A percentile compares a stretch with the other conserved stretches of the same genome.
These are phyloP conservation scores for Mucor mucedo DNA, from an alignment of 371 early-diverging fungal species.

Conservation along the genomic window DNA sequence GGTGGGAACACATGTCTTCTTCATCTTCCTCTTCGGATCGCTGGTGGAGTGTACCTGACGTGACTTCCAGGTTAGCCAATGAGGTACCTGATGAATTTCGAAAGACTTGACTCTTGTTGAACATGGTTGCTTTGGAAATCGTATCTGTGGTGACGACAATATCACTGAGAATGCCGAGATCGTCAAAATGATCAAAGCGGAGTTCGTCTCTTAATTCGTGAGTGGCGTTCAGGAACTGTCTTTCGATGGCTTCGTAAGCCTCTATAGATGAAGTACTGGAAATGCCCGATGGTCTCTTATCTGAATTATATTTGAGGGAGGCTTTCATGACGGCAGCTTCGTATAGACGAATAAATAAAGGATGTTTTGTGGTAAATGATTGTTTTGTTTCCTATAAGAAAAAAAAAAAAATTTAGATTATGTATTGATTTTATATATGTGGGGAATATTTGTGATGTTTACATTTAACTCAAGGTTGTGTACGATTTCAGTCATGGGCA, in stretches of 20 bases:
- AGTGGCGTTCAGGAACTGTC: constrained; percentile 32
- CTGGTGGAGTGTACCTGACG: neutral
- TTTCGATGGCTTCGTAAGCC: constrained; percentile 14
- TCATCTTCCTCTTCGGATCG: constrained; percentile 6
- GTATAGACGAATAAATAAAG: constrained; percentile 37
- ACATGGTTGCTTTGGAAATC: constrained; percentile 12
- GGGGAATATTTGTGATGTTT: constrained; percentile 2
- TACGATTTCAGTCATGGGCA: constrained; percentile 41
- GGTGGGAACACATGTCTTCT: neutral
- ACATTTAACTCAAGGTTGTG: constrained; percentile 30
- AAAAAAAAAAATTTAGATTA: too few species aligned
- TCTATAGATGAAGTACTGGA: constrained; percentile 17
- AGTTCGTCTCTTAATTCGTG: constrained; percentile 35
- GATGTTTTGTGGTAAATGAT: constrained; percentile 20
- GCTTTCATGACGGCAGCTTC: constrained; percentile 23
- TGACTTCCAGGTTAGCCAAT: neutral
- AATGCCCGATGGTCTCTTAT: constrained; percentile 17
- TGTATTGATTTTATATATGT: too few species aligned
- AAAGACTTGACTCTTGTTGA: constrained; percentile 4
- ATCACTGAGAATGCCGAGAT: constrained; percentile 47
- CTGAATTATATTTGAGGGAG: constrained; percentile 1
- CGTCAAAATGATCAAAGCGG: constrained; percentile 23
- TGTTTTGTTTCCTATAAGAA: constrained; percentile 16
- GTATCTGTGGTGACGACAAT: constrained; percentile 39
- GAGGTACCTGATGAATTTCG: constrained; percentile 8